phyloP scores from a whole-genome alignment of 2,329 filamentous ascomycete genomes.

The Teratosphaeria gauchensis region DNA sequence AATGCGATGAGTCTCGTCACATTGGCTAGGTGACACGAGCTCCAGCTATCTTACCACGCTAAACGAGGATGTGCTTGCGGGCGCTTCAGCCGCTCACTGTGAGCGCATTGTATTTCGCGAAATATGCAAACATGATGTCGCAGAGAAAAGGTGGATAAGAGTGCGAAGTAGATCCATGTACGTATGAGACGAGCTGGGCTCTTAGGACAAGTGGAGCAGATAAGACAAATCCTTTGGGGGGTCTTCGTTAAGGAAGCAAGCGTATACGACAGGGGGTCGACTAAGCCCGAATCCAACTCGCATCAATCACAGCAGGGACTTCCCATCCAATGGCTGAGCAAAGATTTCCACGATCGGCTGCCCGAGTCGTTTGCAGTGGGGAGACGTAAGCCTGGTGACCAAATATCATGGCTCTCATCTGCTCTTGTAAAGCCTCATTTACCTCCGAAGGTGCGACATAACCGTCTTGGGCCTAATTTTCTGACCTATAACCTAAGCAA shows the following conservation, averaged over 20 bases:
- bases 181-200: neutral
- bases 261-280: neutral
- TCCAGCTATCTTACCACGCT: neutral
- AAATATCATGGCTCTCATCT: neutral
- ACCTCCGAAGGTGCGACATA: neutral
- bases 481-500: too few relatives aligned
- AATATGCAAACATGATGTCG: neutral
- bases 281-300: neutral
- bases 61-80: neutral
- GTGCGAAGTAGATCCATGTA: neutral
- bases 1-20: neutral
- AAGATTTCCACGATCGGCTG: neutral
- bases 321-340: neutral
- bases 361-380: neutral
- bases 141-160: too few relatives aligned
- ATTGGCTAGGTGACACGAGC: neutral
- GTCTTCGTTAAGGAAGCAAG: neutral
- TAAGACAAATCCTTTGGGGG: neutral
- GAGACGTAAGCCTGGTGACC: neutral
- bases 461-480: too few relatives aligned
- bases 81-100: neutral
- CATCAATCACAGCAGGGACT: neutral
- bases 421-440: neutral
- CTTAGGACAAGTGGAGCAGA: neutral
- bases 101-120: neutral